Base-by-base conservation (phyloP, 352 stramenopile genomes). In the Pythium monospermum region DNA sequence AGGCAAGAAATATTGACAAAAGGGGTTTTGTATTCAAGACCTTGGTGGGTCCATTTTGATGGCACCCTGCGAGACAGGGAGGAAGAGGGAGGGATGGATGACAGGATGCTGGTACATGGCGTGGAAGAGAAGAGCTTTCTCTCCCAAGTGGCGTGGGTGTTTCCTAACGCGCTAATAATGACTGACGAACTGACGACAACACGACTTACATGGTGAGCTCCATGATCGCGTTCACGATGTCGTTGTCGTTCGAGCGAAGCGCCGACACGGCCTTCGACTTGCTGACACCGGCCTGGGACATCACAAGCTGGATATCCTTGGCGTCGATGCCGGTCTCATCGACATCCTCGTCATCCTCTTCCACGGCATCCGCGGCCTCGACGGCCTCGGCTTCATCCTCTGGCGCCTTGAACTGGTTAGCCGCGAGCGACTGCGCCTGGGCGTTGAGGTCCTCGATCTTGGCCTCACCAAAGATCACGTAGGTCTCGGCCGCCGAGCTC, bases 201-300 rank as follows among this genome's bases (percentile, higher is more conserved):
- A 30, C 47, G 50, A n/a, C 49, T 94, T 98, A 99, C 71, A 98
- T 98, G 57, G 96, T 99, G 61, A 99, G 84, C 72, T 98, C 96
- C 97, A 99, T 99, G 72, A 99, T 99, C 52, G 95, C 87, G 79
- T 99, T 99, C 35, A 99, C 96, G 64, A 99, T 95, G 86, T 99
- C 97, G 63, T 94, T 96, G 74, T 98, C 91, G 75, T 99, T 98
- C 44, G 95, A 94, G 82, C 97, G 98, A 25, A 99, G 82, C 16
- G 96, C 96, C 40, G 93, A 84, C 32, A 99, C 94, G 60, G 97
- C 97, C 80, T 97, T 98, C 52, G 84, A 72, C 66, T 97, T 83
- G 67, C 87, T 94, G 56, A 97, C 97, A 59, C 85, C 77, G 40
- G 93, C 81, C 69, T 94, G 83, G 49, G 73, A 88, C 91, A 99